Base-by-base conservation (phyloP, 1,139 yeast species). In the Candida neerlandica region DNA sequence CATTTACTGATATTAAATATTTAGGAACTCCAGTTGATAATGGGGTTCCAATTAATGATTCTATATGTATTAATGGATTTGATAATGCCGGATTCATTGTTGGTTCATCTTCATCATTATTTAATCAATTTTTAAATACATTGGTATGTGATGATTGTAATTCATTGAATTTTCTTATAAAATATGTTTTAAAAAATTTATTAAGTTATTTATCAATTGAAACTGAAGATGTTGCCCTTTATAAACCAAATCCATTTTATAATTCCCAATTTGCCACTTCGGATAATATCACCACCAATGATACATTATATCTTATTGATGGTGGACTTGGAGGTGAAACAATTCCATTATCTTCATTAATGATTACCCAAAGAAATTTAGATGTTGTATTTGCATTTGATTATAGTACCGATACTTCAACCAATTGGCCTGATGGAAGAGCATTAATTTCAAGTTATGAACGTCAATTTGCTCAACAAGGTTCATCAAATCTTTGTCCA, bases 31-130 rank as follows among this genome's bases (percentile, higher is more conserved):
- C 76, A 11, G 75, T 82, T 26, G 63, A 71, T 23, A 74, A 81
- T 55, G 96, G 96, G 46, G 56, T 65, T 14, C 81, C 85, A 11
- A 60, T 59, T 12, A 63, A 58, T 41, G 57, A 55, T 23, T 23
- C 27, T 23, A 23, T 10, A 15, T 89, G 96, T 70, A 69, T 82
- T 51, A 78, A 73, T 7, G 96, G 96, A 1, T 85, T 78, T 56
- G 96, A 89, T 67, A 88, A 89, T 63, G 86, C 90, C 15, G 96
- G 95, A 1, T 89, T 82, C 62, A 75, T 86, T 44, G 71, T 87
- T 74, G 96, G 96, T 41, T 85, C 96, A 2, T 87, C 96, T 0
- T 86, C 96, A 0, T 77, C 94, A 0, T 71, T 90, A 50, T 90
- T 89, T 71, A 89, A 89, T 67, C 82, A 83, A 62, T 83, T 86